Evolutionary conservation across 352 stramenopile genomes (phyloP), one percentile per base, ranked within the genome.

Genomic region (Globisporangium cylindrosporum): DNA sequence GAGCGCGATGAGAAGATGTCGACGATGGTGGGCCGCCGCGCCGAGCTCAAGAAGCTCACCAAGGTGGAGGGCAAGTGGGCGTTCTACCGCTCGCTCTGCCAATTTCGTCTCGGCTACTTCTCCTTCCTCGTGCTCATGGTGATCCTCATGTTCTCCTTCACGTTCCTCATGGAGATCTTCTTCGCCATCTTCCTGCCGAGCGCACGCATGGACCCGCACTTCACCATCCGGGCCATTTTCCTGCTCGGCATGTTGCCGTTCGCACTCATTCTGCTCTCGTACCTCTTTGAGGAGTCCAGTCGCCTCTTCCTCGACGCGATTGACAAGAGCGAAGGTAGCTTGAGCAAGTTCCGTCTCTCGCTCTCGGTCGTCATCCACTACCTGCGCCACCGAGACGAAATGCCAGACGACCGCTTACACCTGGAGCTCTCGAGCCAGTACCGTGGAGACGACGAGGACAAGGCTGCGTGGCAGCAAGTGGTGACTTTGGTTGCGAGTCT

Each of bases 111-210:
- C n/a, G 87, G 87, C 62, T 96, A 95, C 75, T 90, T 96, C 68
- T 84, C 89, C 43, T 95, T 96, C 71, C 74, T 96, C 36, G 89
- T 96, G 71, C 83, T 93, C 67, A 92, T 96, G 82, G 88, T 89
- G 70, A 93, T 96, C 70, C 79, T 96, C 75, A 94, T 95, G 79
- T 96, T 96, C 71, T 93, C 85, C 48, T 92, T 96, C 74, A 90
- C 85, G 69, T 83, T 94, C 66, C 73, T 96, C 57, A 96, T 96
- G 89, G 87, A 94, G 71, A 93, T 95, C 49, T 95, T 96, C 82
- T 96, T 96, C 71, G 81, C 89, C n/a, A 93, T 95, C 66, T 96
- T 95, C 69, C 65, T 96, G 54, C 89, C 87, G 24, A 93, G 82
- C 53, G 87, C 89, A 29, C 84, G 83, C 5, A 77, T 75, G 59